These are phyloP conservation scores for Trichoderma gracile DNA, from an alignment of 2,329 filamentous ascomycete genomes.

Conservation along the genomic window DNA sequence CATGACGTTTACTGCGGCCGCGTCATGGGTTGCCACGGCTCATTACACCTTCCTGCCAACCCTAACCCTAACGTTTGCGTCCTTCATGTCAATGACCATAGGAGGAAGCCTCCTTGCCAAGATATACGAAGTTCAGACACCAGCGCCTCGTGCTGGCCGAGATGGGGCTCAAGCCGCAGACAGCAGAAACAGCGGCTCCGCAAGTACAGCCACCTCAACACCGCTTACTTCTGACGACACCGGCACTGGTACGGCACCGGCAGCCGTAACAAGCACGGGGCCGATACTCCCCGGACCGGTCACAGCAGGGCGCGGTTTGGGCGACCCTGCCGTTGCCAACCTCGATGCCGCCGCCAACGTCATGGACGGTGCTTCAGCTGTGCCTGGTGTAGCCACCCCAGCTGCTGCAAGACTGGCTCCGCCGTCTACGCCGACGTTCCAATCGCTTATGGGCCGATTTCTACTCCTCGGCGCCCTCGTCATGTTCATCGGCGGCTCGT, in stretches of 20 bases:
- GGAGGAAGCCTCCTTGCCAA: constrained; percentile 60
- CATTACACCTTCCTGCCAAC: constrained; percentile 58
- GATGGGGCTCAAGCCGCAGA: constrained; percentile 35
- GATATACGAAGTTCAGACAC: constrained; percentile 59
- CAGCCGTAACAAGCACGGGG: background rate
- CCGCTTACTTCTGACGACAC: constrained; percentile 33
- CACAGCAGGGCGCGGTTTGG: constrained; percentile 37
- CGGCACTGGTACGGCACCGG: constrained; percentile 26
- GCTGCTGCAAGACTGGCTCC: constrained; percentile 33
- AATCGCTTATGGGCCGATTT: constrained; percentile 58
- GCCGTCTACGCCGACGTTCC: constrained; percentile 46
- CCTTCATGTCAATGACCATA: constrained; percentile 59
- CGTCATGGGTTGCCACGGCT: constrained; percentile 57
- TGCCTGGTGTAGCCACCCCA: constrained; percentile 35
- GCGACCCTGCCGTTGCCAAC: constrained; percentile 56
- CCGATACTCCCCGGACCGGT: constrained; percentile 46
- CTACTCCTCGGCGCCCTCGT: constrained; percentile 57
- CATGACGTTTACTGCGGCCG: constrained; percentile 58
- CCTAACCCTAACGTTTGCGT: constrained; percentile 51
- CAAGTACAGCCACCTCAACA: constrained; percentile 32
- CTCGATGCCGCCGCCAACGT: constrained; percentile 54
- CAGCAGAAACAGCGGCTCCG: constrained; percentile 30
- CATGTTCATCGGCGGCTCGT: constrained; percentile 60
- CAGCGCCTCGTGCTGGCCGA: constrained; percentile 56
- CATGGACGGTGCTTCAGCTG: constrained; percentile 41